Base-by-base conservation (phyloP, 768 basidiomycete genomes). In the Trametes cingulata region DNA sequence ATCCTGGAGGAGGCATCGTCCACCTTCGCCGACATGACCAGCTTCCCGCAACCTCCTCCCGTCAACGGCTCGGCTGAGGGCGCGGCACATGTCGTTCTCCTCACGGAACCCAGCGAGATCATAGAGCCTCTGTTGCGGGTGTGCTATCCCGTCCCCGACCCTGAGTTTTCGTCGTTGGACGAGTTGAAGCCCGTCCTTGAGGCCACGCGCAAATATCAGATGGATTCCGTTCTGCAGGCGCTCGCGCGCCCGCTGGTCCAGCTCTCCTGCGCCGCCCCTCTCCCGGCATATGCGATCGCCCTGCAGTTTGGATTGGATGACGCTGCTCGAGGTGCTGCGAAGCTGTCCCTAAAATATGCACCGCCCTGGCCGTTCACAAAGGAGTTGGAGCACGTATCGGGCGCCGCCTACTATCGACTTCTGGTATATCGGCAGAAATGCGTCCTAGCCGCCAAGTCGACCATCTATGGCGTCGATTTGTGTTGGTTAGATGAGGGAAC, bases 291-390 rank as follows among this genome's bases (percentile, higher is more conserved):
- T 19, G 19, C 20, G 2, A 27, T 58, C 43, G 57, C 57, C 20
- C 7, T 52, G 14, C 48, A 41, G 4, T 83, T 81, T 52, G 83
- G 84, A 20, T 70, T 90, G 7, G 82, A 85, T 37, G 79, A 82
- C 22, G 86, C 87, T 67, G 82, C 85, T 12, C 77, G 77, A 58
- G 67, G 81, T 40, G 86, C 88, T 6, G 87, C 88, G n/a, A 50
- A 50, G 33, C 48, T 36, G 15, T 27, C 14, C 6, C 13, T 47
- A 6, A 4, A 13, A 8, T 20, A 50, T 19, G 48, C 7, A 9
- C 9, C 17, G 9, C 48, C 48, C 6, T 50, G 48, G 10, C 33
- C 45, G 22, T 46, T 50, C 33, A 50, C 48, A n/a, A 36, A 47
- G 27, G 46, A 47, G 46, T n/a, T 47, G 15, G 15, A 29, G 46